Base-by-base conservation (phyloP, 768 basidiomycete species). In the Cyathus striatus region DNA sequence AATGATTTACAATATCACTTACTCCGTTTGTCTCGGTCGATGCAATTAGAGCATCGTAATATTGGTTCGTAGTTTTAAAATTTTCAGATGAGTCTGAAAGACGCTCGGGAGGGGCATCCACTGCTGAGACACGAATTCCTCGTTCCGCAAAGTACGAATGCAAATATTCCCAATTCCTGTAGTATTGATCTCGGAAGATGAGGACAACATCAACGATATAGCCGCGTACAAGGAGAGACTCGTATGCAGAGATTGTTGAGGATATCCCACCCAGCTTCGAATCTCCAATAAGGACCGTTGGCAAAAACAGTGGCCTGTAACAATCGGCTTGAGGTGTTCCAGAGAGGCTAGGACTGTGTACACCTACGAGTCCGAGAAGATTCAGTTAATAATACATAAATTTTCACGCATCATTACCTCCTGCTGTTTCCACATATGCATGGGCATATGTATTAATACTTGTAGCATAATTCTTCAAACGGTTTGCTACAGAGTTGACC, bases 191-290 rank as follows among this genome's bases (percentile, higher is more conserved):
- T 3, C 76, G 77, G 63, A 97, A 91, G 49, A 94, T 70, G 18
- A 97, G 56, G 22, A 97, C 74, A 18, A 85, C 78, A 41, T 94
- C 90, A 51, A 98, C 70, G 43, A 81, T 81, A 65, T 91, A 97
- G 18, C 95, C 95, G 4, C 95, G 81, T n/a, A 95, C 68, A 5
- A 83, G 56, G 23, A 97, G 79, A 14, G 94, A 88, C 61, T 98
- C 95, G 63, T 91, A 97, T 0, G 95, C 79, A 1, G 94, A 81
- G 46, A 98, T 85, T 1, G 95, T 97, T 4, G 75, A 69, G 12
- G 91, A 94, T 38, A 98, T 98, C 1, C 95, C 95, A 18, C 95
- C 95, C 4, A 99, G 83, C 36, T 81, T 83, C 0, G 89, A 79
- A 47, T 96, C 90, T 1, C 89, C 94, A 26, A 98, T 69, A 4